Base-by-base conservation (phyloP, 495 filamentous ascomycete genomes). In the Talaromyces liani region DNA sequence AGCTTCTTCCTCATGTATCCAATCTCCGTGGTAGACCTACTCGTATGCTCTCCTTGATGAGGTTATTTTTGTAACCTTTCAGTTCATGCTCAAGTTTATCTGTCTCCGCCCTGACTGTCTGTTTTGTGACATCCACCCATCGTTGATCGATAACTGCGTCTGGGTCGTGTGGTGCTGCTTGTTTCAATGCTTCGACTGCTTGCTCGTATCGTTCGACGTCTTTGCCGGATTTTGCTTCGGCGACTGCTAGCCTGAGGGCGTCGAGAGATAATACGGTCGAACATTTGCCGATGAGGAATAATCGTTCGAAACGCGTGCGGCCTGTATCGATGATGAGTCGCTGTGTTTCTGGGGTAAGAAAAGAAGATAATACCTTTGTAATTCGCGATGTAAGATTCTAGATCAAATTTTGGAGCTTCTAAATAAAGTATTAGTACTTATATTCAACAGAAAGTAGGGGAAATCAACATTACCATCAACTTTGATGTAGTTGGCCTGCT, bases 31-130 rank as follows among this genome's bases (percentile, higher is more conserved):
- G 12, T 24, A 18, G 58, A 66, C 87, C 62, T 81, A 95, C 92
- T 69, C 95, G 78, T 65, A 98, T 97, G 75, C 93, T 97, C 75
- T 98, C 94, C 72, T 97, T 97, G 66, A 98, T 91, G 39, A 98
- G 74, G 66, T 98, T 98, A 68, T 98, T 96, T 74, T 97, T 98
- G 76, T 98, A 98, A 6, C 88, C 90, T 71, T 91, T 91, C 31
- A 98, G 76, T 70, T 98, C 92, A 6, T 82, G 77, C 65, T 96
- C 90, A 63, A 97, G 77, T 55, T 88, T 84, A 45, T 89, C 83
- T 1, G 84, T 87, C 68, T 92, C 87, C 2, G 74, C 73, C 62
- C 84, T 83, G 64, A 91, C 87, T n/a, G 80, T 72, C 39, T 82
- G 84, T 24, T 82, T 82, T 57, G 79, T 86, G 49, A 75, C 74